Base-by-base conservation (phyloP, 2,329 filamentous ascomycete species). In the Cladosporium austrohemisphaericum region DNA sequence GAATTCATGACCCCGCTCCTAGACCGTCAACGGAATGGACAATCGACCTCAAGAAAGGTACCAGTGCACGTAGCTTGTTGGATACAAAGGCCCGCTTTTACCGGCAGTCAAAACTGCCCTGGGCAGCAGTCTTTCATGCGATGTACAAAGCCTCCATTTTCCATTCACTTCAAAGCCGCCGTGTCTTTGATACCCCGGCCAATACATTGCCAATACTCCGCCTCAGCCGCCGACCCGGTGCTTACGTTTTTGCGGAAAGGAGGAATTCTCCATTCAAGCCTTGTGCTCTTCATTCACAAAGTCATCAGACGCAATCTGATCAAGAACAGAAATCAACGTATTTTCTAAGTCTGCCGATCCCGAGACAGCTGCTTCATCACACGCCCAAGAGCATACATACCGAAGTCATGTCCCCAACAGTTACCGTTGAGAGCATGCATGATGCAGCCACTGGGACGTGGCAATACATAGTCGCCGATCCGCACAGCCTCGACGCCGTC, bases 381-480 rank as follows among this genome's bases (percentile, higher is more conserved):
- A 33, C n/a, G n/a, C 7, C n/a, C n/a, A 33, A 14, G 5, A 33
- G 29, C 29, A 14, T 14, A 8, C n/a, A 8, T 14, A 14, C 29
- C 7, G 29, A 33, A 9, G n/a, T 33, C 29, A 33, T 14, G 29
- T 33, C 29, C n/a, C 29, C 29, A 5, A 5, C 7, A 33, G n/a
- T n/a, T n/a, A 33, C 29, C 29, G 29, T 33, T n/a, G 7, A 33
- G 9, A 14, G n/a, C 29, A 8, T 33, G 7, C n/a, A 33, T 14
- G 4, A 2, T 33, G 31, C 31, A n/a, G 3, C 31, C 16, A 25
- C 36, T 23, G 71, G 69, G 13, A 80, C 79, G 7, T 83, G 76
- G 75, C 81, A 84, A 58, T 83, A 82, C 53, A 55, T 84, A 0
- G 74, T 85, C 1, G 76, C 72, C 0, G 80, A 84, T 52, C 73